Evolutionary conservation across 495 filamentous ascomycete species (phyloP).

Genomic region (Choiromyces venosus): DNA sequence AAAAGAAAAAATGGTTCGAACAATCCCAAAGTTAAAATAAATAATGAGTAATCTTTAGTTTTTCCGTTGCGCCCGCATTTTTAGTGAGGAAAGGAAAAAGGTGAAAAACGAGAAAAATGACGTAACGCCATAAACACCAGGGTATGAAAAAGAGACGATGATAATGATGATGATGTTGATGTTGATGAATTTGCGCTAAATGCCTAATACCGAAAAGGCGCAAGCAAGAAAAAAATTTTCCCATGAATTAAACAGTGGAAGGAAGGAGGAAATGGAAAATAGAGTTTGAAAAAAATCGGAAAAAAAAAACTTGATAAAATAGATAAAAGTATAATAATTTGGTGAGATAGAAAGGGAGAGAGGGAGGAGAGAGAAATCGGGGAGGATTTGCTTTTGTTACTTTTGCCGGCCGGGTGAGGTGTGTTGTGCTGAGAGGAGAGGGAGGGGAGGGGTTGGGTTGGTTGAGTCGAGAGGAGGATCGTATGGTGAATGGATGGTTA

Average conservation of each 20-base stretch:
- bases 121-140: constrained; percentile 1
- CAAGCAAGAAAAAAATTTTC: not conserved
- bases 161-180: not conserved
- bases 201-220: not conserved
- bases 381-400: not conserved
- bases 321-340: too few relatives aligned
- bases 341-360: too few relatives aligned
- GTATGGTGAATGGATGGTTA: constrained; percentile 3
- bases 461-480: constrained; percentile 2
- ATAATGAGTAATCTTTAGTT: constrained; percentile 6
- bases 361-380: too few relatives aligned
- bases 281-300: too few relatives aligned
- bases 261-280: not conserved
- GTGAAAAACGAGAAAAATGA: constrained; percentile 2
- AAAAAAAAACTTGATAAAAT: not conserved
- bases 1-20: constrained; percentile 11
- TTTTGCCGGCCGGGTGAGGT: not conserved
- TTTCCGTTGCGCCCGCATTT: constrained; percentile 3
- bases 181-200: constrained; percentile 1
- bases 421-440: not conserved
- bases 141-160: not conserved
- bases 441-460: not conserved
- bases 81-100: not conserved
- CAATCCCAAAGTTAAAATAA: constrained; percentile 1
- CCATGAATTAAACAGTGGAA: not conserved